These are phyloP conservation scores for Phytopythium montanum DNA, from an alignment of 352 stramenopile species.

Conservation along the genomic window DNA sequence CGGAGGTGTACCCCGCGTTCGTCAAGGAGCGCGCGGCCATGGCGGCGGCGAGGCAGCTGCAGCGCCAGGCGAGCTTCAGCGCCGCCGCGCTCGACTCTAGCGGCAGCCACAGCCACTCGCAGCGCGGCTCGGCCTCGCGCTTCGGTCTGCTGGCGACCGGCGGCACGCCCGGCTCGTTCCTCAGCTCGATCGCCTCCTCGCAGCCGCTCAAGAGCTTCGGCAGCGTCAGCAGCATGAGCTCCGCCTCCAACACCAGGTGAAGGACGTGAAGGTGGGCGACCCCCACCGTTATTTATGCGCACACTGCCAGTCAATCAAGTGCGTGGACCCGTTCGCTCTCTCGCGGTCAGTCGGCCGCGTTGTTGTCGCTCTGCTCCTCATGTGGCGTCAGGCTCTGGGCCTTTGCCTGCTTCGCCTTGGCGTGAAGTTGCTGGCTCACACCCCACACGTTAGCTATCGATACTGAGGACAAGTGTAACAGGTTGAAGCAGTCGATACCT, in stretches of 20 bases:
- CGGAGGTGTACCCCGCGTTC: slow-evolving; percentile 42
- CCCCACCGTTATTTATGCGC: slow-evolving; percentile 13
- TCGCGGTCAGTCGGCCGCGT: neutral
- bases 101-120: slow-evolving; percentile 30
- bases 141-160: slow-evolving; percentile 19
- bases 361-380: neutral
- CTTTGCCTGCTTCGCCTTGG: slow-evolving; percentile 25
- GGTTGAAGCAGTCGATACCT: slow-evolving; percentile 19
- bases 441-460: neutral
- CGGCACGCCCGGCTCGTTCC: slow-evolving; percentile 26
- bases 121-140: slow-evolving; percentile 20
- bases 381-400: slow-evolving; percentile 11
- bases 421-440: slow-evolving; percentile 38
- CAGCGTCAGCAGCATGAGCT: slow-evolving; percentile 58
- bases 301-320: neutral
- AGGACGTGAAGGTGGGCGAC: neutral
- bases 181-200: slow-evolving; percentile 33
- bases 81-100: slow-evolving; percentile 32
- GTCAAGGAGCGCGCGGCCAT: slow-evolving; percentile 35
- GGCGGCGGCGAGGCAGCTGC: slow-evolving; percentile 19
- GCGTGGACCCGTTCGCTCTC: neutral
- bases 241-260: slow-evolving; percentile 20
- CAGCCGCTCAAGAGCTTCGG: slow-evolving; percentile 57
- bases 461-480: neutral
- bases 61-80: slow-evolving; percentile 30